Evolutionary conservation across 352 stramenopile genomes (phyloP).

Genomic region (Pythium brassicae): DNA sequence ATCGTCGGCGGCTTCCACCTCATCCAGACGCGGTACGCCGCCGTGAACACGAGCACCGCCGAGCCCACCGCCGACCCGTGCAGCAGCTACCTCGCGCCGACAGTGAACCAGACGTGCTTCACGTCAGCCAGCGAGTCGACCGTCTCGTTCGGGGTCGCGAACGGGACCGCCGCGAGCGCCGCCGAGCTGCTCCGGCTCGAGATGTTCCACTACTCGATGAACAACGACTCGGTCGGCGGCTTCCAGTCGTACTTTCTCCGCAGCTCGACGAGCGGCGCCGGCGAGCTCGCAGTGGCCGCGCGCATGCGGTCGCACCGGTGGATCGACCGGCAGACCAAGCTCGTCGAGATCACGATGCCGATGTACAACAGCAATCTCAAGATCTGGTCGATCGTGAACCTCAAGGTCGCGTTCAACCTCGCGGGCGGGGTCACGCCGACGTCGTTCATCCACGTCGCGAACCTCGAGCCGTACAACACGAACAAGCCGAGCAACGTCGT

Average conservation of each 20-base stretch:
- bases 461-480: constrained; percentile 70
- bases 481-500: constrained; percentile 37
- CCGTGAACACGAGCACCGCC: constrained; percentile 38
- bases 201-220: constrained; percentile 52
- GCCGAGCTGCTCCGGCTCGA: constrained; percentile 30
- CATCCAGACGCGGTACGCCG: constrained; percentile 39
- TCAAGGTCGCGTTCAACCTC: constrained; percentile 55
- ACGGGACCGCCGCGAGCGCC: constrained; percentile 26
- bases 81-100: constrained; percentile 37
- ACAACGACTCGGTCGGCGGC: constrained; percentile 31
- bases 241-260: constrained; percentile 64
- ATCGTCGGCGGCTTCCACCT: constrained; percentile 71
- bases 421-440: constrained; percentile 43
- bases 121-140: constrained; percentile 27
- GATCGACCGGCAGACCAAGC: constrained; percentile 61
- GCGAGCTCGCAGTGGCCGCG: constrained; percentile 19
- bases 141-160: constrained; percentile 28
- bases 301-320: constrained; percentile 48
- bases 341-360: constrained; percentile 45
- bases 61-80: constrained; percentile 34
- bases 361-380: constrained; percentile 65
- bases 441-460: constrained; percentile 45
- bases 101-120: constrained; percentile 38
- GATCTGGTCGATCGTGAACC: constrained; percentile 52
- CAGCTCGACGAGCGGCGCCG: constrained; percentile 25